A percentile compares a stretch with the other conserved stretches of the same genome.
Evolutionary conservation across 139 green algal species (phyloP).

Genomic region (Dunaliella primolecta): DNA sequence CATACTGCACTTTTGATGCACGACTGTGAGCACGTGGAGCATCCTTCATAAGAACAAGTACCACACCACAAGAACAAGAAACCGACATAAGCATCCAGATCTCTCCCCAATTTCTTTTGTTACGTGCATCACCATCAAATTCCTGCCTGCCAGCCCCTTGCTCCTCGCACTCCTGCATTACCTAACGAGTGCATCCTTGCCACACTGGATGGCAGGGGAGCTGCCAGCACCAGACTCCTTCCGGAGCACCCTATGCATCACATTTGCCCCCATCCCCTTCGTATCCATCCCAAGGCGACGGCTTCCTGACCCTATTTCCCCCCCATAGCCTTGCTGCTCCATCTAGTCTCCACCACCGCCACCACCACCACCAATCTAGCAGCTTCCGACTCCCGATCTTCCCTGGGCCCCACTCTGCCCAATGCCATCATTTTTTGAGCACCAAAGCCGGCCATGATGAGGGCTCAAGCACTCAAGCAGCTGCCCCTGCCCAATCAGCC

Average conservation of each 20-base stretch:
- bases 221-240: background rate
- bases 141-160: background rate
- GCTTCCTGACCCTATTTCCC: background rate
- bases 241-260: background rate
- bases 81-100: too few species aligned
- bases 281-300: background rate
- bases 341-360: background rate
- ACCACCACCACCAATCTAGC: background rate
- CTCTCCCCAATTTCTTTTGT: too few species aligned
- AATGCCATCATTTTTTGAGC: background rate
- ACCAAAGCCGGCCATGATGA: too few species aligned
- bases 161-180: too few species aligned
- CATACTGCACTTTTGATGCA: too few species aligned
- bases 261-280: background rate
- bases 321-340: background rate
- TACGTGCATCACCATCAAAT: background rate
- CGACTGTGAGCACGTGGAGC: too few species aligned
- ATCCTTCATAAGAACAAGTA: too few species aligned
- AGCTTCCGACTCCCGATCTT: background rate
- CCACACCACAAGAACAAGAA: too few species aligned
- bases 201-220: too few species aligned
- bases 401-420: background rate
- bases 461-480: too few species aligned
- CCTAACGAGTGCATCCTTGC: too few species aligned
- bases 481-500: too few species aligned